A percentile compares a stretch with the other conserved stretches of the same genome.
Evolutionary conservation across 805 yeast species (phyloP).

Genomic region (Starmerella vaccinii): DNA sequence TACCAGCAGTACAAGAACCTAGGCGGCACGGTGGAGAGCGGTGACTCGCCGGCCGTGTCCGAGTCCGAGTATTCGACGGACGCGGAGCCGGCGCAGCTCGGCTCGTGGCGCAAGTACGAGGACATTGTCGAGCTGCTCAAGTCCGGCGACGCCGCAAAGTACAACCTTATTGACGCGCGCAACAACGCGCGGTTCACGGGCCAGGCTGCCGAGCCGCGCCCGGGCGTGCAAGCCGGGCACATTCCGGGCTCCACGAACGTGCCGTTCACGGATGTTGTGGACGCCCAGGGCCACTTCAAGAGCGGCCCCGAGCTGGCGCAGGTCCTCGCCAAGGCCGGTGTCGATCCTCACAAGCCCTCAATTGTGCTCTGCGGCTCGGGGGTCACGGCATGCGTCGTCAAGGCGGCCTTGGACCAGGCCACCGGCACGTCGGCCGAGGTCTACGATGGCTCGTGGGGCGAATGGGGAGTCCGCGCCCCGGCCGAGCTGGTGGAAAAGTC

Average conservation of each 20-base stretch:
- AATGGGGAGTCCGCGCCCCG: slow-evolving; percentile 73
- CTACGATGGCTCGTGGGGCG: slow-evolving; percentile 62
- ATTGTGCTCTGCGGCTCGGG: slow-evolving; percentile 94
- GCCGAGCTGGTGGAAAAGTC: slow-evolving; percentile 31
- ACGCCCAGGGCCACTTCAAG: slow-evolving; percentile 40
- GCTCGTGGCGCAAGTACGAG: slow-evolving; percentile 42
- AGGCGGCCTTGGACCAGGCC: slow-evolving; percentile 53
- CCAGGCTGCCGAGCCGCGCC: slow-evolving; percentile 74
- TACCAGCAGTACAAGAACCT: slow-evolving; percentile 42
- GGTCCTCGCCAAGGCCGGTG: slow-evolving; percentile 38
- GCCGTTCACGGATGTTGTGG: slow-evolving; percentile 58
- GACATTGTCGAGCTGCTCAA: slow-evolving; percentile 52
- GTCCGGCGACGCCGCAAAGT: slow-evolving; percentile 33
- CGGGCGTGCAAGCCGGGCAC: slow-evolving; percentile 83
- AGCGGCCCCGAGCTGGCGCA: slow-evolving; percentile 38
- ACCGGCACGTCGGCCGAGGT: slow-evolving; percentile 43
- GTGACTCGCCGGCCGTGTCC: slow-evolving; percentile 17
- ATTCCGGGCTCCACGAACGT: slow-evolving; percentile 68
- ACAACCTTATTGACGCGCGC: slow-evolving; percentile 71
- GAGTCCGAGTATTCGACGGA: slow-evolving; percentile 22
- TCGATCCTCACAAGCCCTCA: slow-evolving; percentile 45
- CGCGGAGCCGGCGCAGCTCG: slow-evolving; percentile 18
- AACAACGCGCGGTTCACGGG: slow-evolving; percentile 67
- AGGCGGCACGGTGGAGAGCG: slow-evolving; percentile 40
- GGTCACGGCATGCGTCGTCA: slow-evolving; percentile 82